Evolutionary conservation across 2,329 filamentous ascomycete genomes (phyloP), one percentile per base, ranked within the genome.

Genomic region (Clarireedia homoeocarpa): DNA sequence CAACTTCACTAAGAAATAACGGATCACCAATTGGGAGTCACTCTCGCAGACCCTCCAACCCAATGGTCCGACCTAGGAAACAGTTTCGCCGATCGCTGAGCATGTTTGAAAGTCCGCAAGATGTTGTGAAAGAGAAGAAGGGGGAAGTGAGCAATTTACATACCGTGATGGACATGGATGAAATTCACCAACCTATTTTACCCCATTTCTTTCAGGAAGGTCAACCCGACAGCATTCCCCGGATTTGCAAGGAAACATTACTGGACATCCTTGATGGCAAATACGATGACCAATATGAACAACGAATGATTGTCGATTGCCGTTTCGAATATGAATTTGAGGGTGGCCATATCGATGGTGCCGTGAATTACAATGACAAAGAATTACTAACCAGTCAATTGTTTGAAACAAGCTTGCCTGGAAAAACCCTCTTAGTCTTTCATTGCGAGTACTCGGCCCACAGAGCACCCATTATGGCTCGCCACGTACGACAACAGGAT

Each of bases 371-470:
- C 77, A 97, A 96, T 73, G 90, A 96, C 75, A 96, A 96, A 73
- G 92, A 99, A 67, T 75, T 88, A 59, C 78, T 99, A 57, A 84
- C 90, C 7, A 77, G 78, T 55, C 84, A 91, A 63, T 81, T 99
- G 49, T 96, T 99, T 71, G 74, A 83, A 56, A 64, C 70, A 30
- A 78, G 79, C 17, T 82, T 85, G 66, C 74, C 81, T 48, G 81
- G 85, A 50, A 86, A 84, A 63, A 94, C 91, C 0, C 78, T 96
- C 10, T 74, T 99, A 60, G 85, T 99, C 63, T 89, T 99, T 66
- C 94, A 99, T 75, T 99, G 94, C 81, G 94, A 99, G 74, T 99
- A 97, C 74, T 97, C 94, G 36, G 92, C 90, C 40, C 92, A 97
- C 71, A 89, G 94, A 60, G 94, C 94, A 47, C 94, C 94, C 48